phyloP scores from a whole-genome alignment of 805 yeast genomes.

The Nakazawaea holstii region DNA sequence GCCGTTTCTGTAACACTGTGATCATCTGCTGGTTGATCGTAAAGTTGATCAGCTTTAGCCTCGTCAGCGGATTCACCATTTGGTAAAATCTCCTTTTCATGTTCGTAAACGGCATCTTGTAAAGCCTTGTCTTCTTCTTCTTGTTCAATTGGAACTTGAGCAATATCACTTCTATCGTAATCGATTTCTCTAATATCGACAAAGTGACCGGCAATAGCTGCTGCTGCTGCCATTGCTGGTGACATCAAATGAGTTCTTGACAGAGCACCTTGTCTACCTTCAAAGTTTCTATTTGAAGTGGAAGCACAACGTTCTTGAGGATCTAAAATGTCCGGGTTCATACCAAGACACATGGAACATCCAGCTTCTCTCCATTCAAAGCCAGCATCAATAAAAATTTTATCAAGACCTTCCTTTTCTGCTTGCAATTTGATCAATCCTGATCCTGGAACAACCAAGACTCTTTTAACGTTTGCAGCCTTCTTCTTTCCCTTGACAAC shows the following conservation, averaged over 20 bases:
- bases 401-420: constrained; percentile 90
- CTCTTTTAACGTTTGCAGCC: constrained; percentile 76
- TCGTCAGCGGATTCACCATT: constrained; percentile 47
- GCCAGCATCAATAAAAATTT: constrained; percentile 86
- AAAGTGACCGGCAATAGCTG: constrained; percentile 87
- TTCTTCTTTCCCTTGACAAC: constrained; percentile 87
- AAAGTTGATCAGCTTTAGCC: constrained; percentile 43
- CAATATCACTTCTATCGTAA: constrained; percentile 51
- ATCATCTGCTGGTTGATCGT: constrained; percentile 57
- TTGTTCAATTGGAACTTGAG: constrained; percentile 44
- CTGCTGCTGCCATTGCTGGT: constrained; percentile 99
- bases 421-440: constrained; percentile 93
- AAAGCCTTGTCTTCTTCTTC: constrained; percentile 49
- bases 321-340: constrained; percentile 95
- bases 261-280: constrained; percentile 97
- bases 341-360: constrained; percentile 98
- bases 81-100: constrained; percentile 59
- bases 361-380: constrained; percentile 99
- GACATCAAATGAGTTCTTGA: constrained; percentile 97
- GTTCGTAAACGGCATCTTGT: constrained; percentile 67
- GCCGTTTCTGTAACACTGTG: constrained; percentile 34
- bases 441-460: constrained; percentile 95
- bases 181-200: constrained; percentile 83
- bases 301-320: constrained; percentile 99
- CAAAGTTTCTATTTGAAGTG: constrained; percentile 97